Evolutionary conservation across 2,329 filamentous ascomycete genomes (phyloP), one percentile per base, ranked within the genome.

Genomic region (Ceratocystis huliohia): DNA sequence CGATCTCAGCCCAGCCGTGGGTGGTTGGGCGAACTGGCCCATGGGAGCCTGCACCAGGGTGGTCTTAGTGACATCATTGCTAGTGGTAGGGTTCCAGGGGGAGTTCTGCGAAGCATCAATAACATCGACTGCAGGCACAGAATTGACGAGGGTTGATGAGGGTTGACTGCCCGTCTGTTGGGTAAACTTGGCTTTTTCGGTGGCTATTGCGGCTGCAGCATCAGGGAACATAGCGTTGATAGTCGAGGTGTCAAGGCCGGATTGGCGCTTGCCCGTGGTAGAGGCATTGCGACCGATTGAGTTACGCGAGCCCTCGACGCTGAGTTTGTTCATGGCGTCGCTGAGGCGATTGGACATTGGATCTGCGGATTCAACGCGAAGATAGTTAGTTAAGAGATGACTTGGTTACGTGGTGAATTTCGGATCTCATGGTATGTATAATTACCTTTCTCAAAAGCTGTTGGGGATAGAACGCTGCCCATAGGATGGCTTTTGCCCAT

Each of bases 191-290:
- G 92, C 93, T 79, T 96, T 96, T 76, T 99, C 93, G 69, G 94
- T 96, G 30, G 93, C 93, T 75, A 99, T 97, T n/a, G 94, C 94
- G 53, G 93, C 93, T 15, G 94, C 94, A 57, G 94, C 94, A 78
- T 99, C 94, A 5, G 94, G 94, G 75, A 99, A 99, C 94, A 99
- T 97, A 72, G 91, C 91, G 76, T 96, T 96, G 77, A 99, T 96
- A 28, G 91, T 95, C 41, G 88, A 91, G 4, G 90, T 83, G 74
- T 97, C 93, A 66, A 99, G 85, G n/a, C 88, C 91, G 59, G 94
- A 97, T 75, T 96, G 94, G 71, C 94, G 87, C 79, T 96, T 97
- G 10, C 72, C 71, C 13, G 91, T 85, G 63, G 88, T 89, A 66
- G 88, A 85, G 48, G 89, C 88, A 69, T 88, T 88, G 70, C 93